Base-by-base conservation (phyloP, 1,284 basidiomycete species). In the Boletus albobrunnescens region DNA sequence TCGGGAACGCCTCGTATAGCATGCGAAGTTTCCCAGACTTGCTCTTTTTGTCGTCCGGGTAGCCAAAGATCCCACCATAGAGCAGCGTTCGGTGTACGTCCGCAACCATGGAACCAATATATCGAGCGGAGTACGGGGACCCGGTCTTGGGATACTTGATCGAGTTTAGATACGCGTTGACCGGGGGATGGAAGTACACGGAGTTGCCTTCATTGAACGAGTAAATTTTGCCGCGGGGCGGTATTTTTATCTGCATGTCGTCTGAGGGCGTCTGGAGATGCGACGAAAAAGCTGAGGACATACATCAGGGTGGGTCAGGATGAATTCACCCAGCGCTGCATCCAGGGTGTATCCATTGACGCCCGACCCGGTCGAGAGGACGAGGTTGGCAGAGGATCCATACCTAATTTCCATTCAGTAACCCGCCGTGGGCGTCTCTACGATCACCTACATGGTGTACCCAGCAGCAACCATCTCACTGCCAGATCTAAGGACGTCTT, bases 161-260 rank as follows among this genome's bases (percentile, higher is more conserved):
- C 57, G 87, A 91, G 56, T 96, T 86, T 54, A 99, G 81, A 74
- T 98, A 99, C 51, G 87, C 82, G 57, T 75, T 73, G 44, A 91
- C 88, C 13, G 91, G 91, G 43, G 82, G 75, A 73, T 96, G 78
- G 78, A 96, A 99, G 75, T 94, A 94, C 77, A 88, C 77, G 45
- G 91, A 82, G 74, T 99, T 99, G 55, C 95, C 95, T 73, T 99
- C 96, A 73, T 99, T 99, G 80, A 98, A 95, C 16, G 94, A 98
- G 76, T 99, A 99, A 66, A 99, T 99, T 76, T 99, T 99, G 58
- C 96, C 96, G 48, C 96, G 86, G 20, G 81, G 60, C 6, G 96
- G 96, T 57, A 99, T 89, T 68, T 82, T 81, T 71, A 99, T 99
- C 87, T 89, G 59, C 38, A 36, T 9, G 40, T 22, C 38, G 51